Base-by-base conservation (phyloP, 441 rosid species). In the Erodium moschatum region DNA sequence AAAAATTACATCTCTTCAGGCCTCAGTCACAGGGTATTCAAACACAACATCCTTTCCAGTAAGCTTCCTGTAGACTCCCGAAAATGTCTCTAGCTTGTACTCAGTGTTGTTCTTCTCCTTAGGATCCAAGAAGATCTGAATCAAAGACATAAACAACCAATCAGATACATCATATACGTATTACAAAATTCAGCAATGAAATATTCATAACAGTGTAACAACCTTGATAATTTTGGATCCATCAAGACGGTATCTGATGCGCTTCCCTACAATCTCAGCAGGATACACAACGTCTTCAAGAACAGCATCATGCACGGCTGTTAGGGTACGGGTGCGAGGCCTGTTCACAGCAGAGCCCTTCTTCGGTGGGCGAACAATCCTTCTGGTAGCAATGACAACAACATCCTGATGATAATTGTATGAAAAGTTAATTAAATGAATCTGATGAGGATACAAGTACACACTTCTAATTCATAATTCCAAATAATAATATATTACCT, bases 261-360 rank as follows among this genome's bases (percentile, higher is more conserved):
- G 91, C 70, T 91, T 89, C 66, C 96, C 96, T 52, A 91, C 93
- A 79, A 91, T 91, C 83, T 91, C 96, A 19, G 97, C 97, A 18
- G 97, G 97, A 46, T 78, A 83, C 4, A 87, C 95, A 0, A 88
- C 83, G 75, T 88, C 97, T 73, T 89, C 91, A 19, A 91, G 89
- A 75, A 89, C 79, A n/a, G 91, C 91, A 62, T 89, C 93, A 21
- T 91, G 96, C 38, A 91, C 96, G 40, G 89, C 77, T 50, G 97
- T 91, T 0, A 91, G 81, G 42, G 96, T 91, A 56, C 97, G 91
- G 70, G 83, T 67, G n/a, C 96, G 87, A 52, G 97, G 97, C 70
- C 96, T 73, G 79, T 87, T 92, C 48, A 70, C 96, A 68, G 96
- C 97, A 67, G 96, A 90, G 65, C 96, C 97, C 73, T 87, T 90